Evolutionary conservation across 2,329 filamentous ascomycete species (phyloP), one percentile per base, ranked within the genome.

Genomic region (Periconia sp.): DNA sequence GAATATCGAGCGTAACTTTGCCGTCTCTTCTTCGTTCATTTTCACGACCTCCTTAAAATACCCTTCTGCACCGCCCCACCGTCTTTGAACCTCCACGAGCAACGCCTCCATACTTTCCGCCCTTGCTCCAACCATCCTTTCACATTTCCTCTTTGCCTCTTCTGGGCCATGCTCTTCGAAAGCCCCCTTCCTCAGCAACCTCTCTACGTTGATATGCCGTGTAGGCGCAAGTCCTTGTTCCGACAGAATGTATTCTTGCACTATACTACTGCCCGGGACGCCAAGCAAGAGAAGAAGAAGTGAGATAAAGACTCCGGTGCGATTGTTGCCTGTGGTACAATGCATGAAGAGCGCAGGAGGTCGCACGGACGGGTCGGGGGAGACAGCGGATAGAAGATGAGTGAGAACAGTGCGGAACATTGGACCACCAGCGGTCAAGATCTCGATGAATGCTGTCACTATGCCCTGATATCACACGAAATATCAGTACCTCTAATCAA

Each of bases 301-400:
- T 3, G 86, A 85, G 17, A 82, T 78, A 24, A 88, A 67, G 4
- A 89, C 77, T 3, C 87, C 87, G 0, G 87, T 89, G 37, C 87
- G 77, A 63, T 90, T 87, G 64, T 90, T 91, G 8, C 87, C 87
- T 0, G 85, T 86, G 0, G 85, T 87, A 65, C 87, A 90, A 61
- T 90, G 86, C n/a, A 89, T 73, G 21, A 88, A 73, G 17, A 86
- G 63, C 4, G 84, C 80, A 4, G 71, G 61, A 23, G 74, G 63
- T 1, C 36, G 30, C 11, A 25, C 15, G 2, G 1, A 10, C n/a
- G 32, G 6, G 7, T 55, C 50, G 3, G 43, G 32, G 5, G 57
- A 51, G 3, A 45, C 34, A 4, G 43, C 39, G 5, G 18, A 25
- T 55, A 58, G 79, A 68, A 89, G 69, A 54, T 87, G 79, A 12